Base-by-base conservation (phyloP, 23 red algal species). In the Gracilaria caudata region DNA sequence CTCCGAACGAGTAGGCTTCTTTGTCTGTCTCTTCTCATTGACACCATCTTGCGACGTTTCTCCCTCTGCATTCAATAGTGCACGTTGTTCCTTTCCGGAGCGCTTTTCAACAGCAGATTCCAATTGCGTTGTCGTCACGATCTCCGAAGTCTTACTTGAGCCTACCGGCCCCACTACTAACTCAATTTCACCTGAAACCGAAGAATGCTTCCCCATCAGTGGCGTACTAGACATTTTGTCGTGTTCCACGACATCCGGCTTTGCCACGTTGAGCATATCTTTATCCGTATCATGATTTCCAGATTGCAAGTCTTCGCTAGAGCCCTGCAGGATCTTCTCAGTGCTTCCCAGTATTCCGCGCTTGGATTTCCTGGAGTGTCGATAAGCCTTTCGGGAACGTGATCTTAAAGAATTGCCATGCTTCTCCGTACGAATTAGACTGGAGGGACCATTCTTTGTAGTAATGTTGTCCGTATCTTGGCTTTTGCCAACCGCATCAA, bases 371-470 rank as follows among this genome's bases (percentile, higher is more conserved):
- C 70, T 75, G 20, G 70, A 49, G 33, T 26, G 25, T 17, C 70
- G 70, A 75, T 75, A 21, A 7, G 70, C 0, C 25, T 75, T 75
- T 8, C 70, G 70, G 28, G 70, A 75, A 38, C 70, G 37, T 75
- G 38, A 0, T 36, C 49, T 75, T 25, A 29, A 26, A 33, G 39
- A 11, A 11, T 49, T 0, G 2, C 23, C 38, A 45, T 43, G n/a
- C 25, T 47, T 75, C 10, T 75, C 70, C 23, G 40, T 11, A 24
- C 21, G 70, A 24, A 23, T 47, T 47, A 49, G 70, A 17, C 24
- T 36, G 7, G 61, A 35, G 32, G 61, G 0, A 7, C 21, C 61
- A 37, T 17, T 66, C 19, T 17, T 53, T 9, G 1, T 66, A 33
- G 61, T 14, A 4, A 25, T 47, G 24, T 21, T 47, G 21, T 75